Base-by-base conservation (phyloP, 768 basidiomycete species). In the Lepiota subincarnata region DNA sequence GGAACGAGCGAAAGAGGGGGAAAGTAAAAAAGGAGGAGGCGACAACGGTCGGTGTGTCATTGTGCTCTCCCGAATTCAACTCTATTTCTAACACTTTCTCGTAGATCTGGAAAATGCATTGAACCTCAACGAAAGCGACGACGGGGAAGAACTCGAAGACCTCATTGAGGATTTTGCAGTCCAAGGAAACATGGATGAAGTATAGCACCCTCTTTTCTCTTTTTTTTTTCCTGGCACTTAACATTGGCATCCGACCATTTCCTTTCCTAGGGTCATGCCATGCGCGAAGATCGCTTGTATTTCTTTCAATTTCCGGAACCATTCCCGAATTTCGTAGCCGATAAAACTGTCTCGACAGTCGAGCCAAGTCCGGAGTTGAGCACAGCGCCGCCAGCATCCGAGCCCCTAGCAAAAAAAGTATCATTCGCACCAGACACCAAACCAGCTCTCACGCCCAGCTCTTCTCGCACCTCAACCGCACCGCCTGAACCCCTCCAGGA, bases 281-380 rank as follows among this genome's bases (percentile, higher is more conserved):
- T 77, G 35, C 76, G 75, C 48, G 84, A 83, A 66, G 86, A 90
- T 50, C 76, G 79, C 16, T 70, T 96, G 3, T 96, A 89, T 63
- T 86, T 93, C 60, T 94, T 96, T 72, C 92, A 95, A 64, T 96
- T 96, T 62, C 94, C 94, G 0, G 66, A 74, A 7, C 89, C 91
- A 0, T 94, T 97, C 68, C 92, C 93, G 0, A 77, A 73, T 4
- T 94, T 94, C 6, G 62, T 22, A 16, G 46, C 24, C 5, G 24
- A 20, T 2, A 36, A 11, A 43, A 50, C 4, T 22, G 13, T 31
- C 19, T 41, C 71, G 55, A 49, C 64, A 6, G 57, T 67, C 7
- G 62, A 65, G 31, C 8, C 31, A 31, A 31, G 7, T 11, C 3
- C 60, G 34, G 57, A 46, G 22, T 18, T 38, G 19, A 19, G 16